A percentile compares a stretch with the other conserved stretches of the same genome.
These are phyloP conservation scores for Amoebophrya sp. DNA, from an alignment of 169 alveolate species.

Conservation along the genomic window DNA sequence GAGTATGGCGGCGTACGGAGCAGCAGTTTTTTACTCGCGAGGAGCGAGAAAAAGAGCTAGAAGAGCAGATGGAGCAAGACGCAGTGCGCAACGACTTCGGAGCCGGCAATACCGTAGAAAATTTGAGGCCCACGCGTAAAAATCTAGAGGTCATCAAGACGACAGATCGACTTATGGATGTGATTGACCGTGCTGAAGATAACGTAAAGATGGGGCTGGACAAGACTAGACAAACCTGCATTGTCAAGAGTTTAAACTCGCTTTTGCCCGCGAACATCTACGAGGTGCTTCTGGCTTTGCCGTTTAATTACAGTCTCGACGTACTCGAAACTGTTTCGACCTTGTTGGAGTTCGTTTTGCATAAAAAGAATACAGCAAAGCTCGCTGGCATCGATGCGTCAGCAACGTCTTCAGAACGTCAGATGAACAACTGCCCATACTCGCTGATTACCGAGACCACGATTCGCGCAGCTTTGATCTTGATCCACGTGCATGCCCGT, in stretches of 20 bases:
- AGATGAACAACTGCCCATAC: too few relatives aligned
- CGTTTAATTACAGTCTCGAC: background rate
- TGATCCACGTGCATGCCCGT: background rate
- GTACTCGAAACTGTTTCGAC: background rate
- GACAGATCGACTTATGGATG: conserved; percentile 31
- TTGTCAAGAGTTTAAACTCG: background rate
- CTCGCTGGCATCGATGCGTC: background rate
- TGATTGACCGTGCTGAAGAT: background rate
- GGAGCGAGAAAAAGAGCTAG: conserved; percentile 70
- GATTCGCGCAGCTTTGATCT: background rate
- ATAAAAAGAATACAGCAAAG: background rate
- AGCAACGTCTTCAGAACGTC: too few relatives aligned
- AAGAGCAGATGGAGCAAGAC: conserved; percentile 64
- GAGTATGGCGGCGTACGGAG: conserved; percentile 29
- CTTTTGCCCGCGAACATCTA: conserved; percentile 1
- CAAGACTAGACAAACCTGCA: background rate
- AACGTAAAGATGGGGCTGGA: conserved; percentile 20
- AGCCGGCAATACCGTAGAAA: conserved; percentile 44
- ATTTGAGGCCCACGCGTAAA: background rate
- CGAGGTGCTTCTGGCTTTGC: background rate
- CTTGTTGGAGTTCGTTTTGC: background rate
- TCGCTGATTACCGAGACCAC: background rate
- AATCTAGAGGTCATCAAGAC: conserved; percentile 32
- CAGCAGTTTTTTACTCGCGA: conserved; percentile 58
- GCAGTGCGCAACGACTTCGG: conserved; percentile 60